Percentiles rank a stretch among this genome's conserved stretches.
Conservation (phyloP, 2,329 filamentous ascomycete genomes). For the Claviceps purpurea region DNA sequence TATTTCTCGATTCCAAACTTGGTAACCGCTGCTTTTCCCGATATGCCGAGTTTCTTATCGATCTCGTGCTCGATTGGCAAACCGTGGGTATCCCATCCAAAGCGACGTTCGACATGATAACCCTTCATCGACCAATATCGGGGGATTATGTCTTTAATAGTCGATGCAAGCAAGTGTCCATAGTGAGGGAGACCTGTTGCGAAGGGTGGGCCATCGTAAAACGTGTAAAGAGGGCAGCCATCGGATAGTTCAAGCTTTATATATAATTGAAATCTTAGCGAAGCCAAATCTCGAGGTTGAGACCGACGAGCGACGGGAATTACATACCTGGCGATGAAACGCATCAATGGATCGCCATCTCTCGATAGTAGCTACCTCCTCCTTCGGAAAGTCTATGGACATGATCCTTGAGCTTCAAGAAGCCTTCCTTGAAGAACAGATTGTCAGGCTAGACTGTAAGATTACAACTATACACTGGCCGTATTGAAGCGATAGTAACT, state of each 20-base stretch:
- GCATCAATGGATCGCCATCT: constrained; percentile 88
- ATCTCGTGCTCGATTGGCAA: constrained; percentile 95
- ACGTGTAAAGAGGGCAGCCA: constrained; percentile 75
- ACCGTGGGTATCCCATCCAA: constrained; percentile 92
- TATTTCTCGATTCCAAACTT: constrained; percentile 79
- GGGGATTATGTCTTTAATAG: constrained; percentile 94
- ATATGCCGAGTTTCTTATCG: constrained; percentile 87
- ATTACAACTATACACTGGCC: too few species aligned
- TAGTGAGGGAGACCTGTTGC: constrained; percentile 57
- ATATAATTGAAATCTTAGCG: constrained; percentile 1
- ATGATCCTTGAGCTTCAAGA: constrained; percentile 27
- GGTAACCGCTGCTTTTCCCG: constrained; percentile 74
- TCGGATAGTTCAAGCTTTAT: constrained; percentile 60
- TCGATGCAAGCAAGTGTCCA: constrained; percentile 72
- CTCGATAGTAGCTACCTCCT: constrained; percentile 74
- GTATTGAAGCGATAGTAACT: not conserved
- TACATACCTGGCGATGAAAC: constrained; percentile 64
- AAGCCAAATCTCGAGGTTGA: not conserved
- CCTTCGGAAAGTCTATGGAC: constrained; percentile 86
- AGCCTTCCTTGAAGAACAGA: too few species aligned
- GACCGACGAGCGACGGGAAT: not conserved
- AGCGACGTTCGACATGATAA: constrained; percentile 78
- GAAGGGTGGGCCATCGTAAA: constrained; percentile 81
- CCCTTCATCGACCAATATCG: constrained; percentile 98
- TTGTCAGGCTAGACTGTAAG: too few species aligned